Base-by-base conservation (phyloP, 768 basidiomycete species). In the Lentinula raphanica region DNA sequence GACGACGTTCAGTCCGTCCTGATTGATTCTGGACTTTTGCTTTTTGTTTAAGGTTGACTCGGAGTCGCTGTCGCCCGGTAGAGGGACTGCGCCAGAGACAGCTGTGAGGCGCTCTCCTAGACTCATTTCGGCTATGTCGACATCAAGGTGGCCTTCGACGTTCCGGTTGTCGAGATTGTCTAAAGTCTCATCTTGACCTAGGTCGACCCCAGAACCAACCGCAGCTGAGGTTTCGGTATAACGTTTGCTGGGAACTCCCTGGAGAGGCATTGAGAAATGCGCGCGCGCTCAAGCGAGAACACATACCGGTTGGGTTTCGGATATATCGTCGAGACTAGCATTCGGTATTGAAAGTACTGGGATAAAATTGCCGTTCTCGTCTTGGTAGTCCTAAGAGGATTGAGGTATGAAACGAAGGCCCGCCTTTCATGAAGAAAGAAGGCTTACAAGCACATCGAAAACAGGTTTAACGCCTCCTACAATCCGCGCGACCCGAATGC, bases 21-120 rank as follows among this genome's bases (percentile, higher is more conserved):
- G 68, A 23, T 60, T 60, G 59, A 66, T 73, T 61, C 72, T 74
- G 59, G 45, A 48, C 35, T 68, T 70, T 23, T 66, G 60, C 31
- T 71, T 67, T 64, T 70, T 76, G 36, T 65, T 59, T 23, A 64
- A 66, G 40, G 64, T 21, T 3, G 40, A 63, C 61, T 64, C 58
- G 25, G 58, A 60, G 49, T 63, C 62, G 36, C 61, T 62, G 53
- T 65, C 70, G 23, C 77, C 75, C 15, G 76, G 71, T 38, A 69
- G 71, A 19, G 71, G 69, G n/a, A 74, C 79, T 21, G 70, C 72
- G 44, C 86, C 85, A 29, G 83, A 80, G 19, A 92, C 71, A 17
- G 88, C 90, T 1, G 90, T 87, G 54, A 98, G 76, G 13, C 94
- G 83, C 72, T 98, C 92, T 4, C 95, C 96, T 3, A 98, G 82